Percentiles rank a stretch among this genome's conserved stretches.
These are phyloP conservation scores for Ogataea nakhonphanomensis DNA, from an alignment of 805 yeast species.

Conservation along the genomic window DNA sequence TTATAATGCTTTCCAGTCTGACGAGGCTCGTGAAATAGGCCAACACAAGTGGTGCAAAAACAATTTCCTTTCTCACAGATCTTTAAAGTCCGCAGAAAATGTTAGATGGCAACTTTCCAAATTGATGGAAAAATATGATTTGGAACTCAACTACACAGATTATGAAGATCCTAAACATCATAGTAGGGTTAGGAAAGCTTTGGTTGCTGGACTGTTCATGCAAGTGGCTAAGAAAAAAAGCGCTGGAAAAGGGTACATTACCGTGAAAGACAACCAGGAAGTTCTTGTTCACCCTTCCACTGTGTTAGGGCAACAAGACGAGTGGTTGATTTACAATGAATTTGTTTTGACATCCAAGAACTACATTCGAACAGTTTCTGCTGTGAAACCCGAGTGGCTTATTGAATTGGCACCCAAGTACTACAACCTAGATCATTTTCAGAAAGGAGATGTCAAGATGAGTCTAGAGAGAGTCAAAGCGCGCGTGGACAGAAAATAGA, in stretches of 20 bases:
- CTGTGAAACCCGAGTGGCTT: conserved; percentile 89
- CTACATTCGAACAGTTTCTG: conserved; percentile 90
- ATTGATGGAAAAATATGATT: conserved; percentile 76
- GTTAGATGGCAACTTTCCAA: conserved; percentile 81
- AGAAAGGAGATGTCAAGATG: conserved; percentile 68
- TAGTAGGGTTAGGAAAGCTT: conserved; percentile 78
- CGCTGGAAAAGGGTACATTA: conserved; percentile 79
- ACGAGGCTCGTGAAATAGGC: conserved; percentile 66
- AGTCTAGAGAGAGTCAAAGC: conserved; percentile 59
- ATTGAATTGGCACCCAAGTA: conserved; percentile 75
- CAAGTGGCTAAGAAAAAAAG: conserved; percentile 92
- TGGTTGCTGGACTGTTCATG: conserved; percentile 95
- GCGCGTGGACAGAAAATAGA: conserved; percentile 42
- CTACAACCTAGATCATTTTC: conserved; percentile 59
- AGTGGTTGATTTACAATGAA: conserved; percentile 94
- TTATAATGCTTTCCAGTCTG: conserved; percentile 74
- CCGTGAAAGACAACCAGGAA: conserved; percentile 95
- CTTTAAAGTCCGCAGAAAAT: conserved; percentile 79
- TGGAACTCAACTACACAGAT: conserved; percentile 69
- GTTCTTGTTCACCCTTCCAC: conserved; percentile 93
- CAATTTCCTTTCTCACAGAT: conserved; percentile 78
- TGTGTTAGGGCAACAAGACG: conserved; percentile 80
- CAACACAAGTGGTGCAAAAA: conserved; percentile 87
- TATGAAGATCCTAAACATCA: conserved; percentile 63
- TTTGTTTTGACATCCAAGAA: conserved; percentile 91